These are phyloP conservation scores for Trypanosomatidae sp. DNA, from an alignment of 208 protist species.

Conservation along the genomic window DNA sequence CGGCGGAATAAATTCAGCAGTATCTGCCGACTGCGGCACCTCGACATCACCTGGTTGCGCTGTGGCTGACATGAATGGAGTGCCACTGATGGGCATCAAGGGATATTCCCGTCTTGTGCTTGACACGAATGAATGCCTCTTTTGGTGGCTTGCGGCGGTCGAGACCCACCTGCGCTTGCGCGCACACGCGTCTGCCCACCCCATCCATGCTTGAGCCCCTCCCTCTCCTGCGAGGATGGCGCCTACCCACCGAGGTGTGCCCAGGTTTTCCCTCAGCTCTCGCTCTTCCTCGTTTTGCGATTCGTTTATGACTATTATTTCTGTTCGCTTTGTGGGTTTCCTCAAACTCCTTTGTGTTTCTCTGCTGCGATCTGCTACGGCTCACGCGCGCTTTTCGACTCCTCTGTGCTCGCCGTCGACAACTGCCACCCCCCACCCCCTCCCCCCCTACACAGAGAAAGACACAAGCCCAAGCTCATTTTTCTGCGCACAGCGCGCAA, in stretches of 20 bases:
- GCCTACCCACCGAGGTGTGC: neutral
- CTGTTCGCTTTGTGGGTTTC: neutral
- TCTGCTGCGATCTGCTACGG: constrained; percentile 9
- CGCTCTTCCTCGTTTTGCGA: neutral
- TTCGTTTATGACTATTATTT: neutral
- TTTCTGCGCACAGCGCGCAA: neutral
- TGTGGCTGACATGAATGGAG: neutral
- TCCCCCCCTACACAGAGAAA: neutral
- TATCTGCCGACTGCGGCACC: neutral
- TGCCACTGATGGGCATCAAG: constrained; percentile 33
- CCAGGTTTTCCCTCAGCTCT: neutral
- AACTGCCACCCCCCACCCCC: neutral
- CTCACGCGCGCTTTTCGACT: neutral
- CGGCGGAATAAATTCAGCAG: neutral
- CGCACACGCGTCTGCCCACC: neutral
- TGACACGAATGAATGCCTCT: constrained; percentile 59
- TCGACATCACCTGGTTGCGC: neutral
- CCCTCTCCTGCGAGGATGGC: neutral
- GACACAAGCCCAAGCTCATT: neutral
- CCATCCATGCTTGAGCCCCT: neutral
- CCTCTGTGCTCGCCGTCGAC: neutral
- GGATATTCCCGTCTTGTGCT: constrained; percentile 34
- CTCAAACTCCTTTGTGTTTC: neutral
- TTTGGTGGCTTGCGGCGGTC: constrained; percentile 50
- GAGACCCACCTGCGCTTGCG: constrained; percentile 53